Evolutionary conservation across 78 protist species (phyloP), one percentile per base, ranked within the genome.

Genomic region (Andalucia godoyi): DNA sequence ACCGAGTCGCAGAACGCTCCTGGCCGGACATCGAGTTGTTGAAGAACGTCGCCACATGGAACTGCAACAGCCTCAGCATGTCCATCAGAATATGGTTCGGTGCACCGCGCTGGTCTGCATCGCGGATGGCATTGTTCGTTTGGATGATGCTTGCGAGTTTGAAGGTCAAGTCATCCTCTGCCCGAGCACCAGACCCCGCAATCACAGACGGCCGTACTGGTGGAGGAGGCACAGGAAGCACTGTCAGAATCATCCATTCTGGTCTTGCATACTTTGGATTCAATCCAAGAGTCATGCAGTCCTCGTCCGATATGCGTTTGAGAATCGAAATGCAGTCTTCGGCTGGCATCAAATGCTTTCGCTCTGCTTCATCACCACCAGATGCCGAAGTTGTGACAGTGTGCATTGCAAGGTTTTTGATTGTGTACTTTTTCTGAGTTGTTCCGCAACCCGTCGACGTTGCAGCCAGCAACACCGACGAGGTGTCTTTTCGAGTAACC

Each of bases 201-300:
- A 42, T 10, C 42, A 95, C 76, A 18, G 90, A 61, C 4, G 99
- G 99, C 25, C 99, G 86, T n/a, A 96, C 97, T 2, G 76, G 82
- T 25, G 97, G 96, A 25, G 99, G 99, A 17, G 98, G 92, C 21
- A 97, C 95, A 7, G 99, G 99, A 21, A 97, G 40, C 23, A 73
- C 84, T 0, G 90, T 92, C 23, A 91, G 1, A 23, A 94, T 34
- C 93, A 95, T 69, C 95, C 96, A 91, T 27, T 89, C 98, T 4
- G 99, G 99, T 18, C 95, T 82, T 17, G 90, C 69, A 74, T 52
- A 58, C 47, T 62, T 33, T 2, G 99, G 98, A 47, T 95, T 33
- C 61, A 96, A 59, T 29, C 95, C 91, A n/a, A 90, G 61, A 6
- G 30, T 18, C 6, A 2, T 0, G 21, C 23, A 0, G 32, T 85